These are phyloP conservation scores for Drechslera avenae DNA, from an alignment of 2,329 filamentous ascomycete genomes.

Conservation along the genomic window DNA sequence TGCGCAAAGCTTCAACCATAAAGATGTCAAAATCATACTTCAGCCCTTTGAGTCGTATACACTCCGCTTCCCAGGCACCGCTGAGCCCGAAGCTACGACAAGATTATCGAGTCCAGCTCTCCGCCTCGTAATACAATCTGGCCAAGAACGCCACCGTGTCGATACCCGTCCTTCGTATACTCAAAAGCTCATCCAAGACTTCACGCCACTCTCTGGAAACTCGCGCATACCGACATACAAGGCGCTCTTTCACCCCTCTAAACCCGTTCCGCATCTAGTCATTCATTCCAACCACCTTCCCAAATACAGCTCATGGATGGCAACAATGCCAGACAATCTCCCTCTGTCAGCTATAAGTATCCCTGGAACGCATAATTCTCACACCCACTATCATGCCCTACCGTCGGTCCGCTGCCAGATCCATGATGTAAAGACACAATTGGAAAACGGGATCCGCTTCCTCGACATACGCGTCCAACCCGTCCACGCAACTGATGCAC, in stretches of 20 bases:
- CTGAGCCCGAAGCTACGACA: not conserved
- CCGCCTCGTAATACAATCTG: slow-evolving; percentile 72
- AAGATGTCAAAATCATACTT: slow-evolving; percentile 67
- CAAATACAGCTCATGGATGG: slow-evolving; percentile 83
- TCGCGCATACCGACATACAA: slow-evolving; percentile 47
- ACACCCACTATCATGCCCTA: slow-evolving; percentile 80
- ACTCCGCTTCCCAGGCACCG: slow-evolving; percentile 60
- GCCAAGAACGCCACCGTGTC: slow-evolving; percentile 70
- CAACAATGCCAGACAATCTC: slow-evolving; percentile 69
- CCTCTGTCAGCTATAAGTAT: slow-evolving; percentile 83
- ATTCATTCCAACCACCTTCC: slow-evolving; percentile 32
- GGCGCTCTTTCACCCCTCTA: slow-evolving; percentile 53
- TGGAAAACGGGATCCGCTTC: slow-evolving; percentile 90
- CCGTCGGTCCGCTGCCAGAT: slow-evolving; percentile 94
- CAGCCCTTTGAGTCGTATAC: slow-evolving; percentile 69
- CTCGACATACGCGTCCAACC: slow-evolving; percentile 86
- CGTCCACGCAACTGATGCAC: slow-evolving; percentile 59
- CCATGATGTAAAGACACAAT: slow-evolving; percentile 75
- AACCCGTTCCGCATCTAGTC: slow-evolving; percentile 47
- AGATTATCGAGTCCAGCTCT: slow-evolving; percentile 62
- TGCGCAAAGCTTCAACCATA: slow-evolving; percentile 64
- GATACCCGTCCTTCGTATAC: slow-evolving; percentile 66
- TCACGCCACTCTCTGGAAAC: slow-evolving; percentile 48
- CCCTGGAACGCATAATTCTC: slow-evolving; percentile 94
- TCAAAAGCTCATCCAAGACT: slow-evolving; percentile 44